phyloP scores from a whole-genome alignment of 495 filamentous ascomycete species.

The Schizothecium vesticola region DNA sequence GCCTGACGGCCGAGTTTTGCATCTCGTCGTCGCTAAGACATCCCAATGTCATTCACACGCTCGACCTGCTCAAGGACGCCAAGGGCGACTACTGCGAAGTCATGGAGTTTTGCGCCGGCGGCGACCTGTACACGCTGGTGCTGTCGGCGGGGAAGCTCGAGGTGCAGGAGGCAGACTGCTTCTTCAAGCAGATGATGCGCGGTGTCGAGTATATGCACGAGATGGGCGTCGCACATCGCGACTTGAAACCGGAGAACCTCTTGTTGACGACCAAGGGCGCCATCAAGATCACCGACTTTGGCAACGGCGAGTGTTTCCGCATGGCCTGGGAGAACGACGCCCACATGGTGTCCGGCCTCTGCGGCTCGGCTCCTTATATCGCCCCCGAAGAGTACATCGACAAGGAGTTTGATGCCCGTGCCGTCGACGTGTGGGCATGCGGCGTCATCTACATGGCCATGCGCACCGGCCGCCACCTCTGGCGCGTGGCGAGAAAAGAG shows the following conservation, averaged over 20 bases:
- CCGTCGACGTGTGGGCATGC: conserved; percentile 96
- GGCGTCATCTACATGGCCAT: conserved; percentile 99
- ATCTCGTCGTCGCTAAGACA: conserved; percentile 95
- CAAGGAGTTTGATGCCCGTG: conserved; percentile 91
- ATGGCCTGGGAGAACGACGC: conserved; percentile 99
- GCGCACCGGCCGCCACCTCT: conserved; percentile 92
- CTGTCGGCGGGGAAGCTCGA: conserved; percentile 90
- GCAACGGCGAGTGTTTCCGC: conserved; percentile 98
- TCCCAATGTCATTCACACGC: conserved; percentile 96
- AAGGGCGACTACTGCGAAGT: conserved; percentile 99
- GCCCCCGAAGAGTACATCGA: conserved; percentile 94
- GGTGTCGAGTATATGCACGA: conserved; percentile 99
- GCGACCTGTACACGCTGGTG: conserved; percentile 92
- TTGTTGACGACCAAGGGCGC: conserved; percentile 87
- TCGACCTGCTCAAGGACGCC: conserved; percentile 89
- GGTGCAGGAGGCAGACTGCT: conserved; percentile 91
- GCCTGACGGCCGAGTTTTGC: conserved; percentile 97
- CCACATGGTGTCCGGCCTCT: conserved; percentile 95
- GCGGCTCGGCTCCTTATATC: conserved; percentile 95
- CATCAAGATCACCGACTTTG: conserved; percentile 99
- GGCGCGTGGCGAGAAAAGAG: conserved; percentile 90
- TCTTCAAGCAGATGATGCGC: conserved; percentile 99
- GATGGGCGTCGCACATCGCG: conserved; percentile 97
- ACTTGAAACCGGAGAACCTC: conserved; percentile 96
- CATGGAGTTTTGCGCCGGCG: conserved; percentile 98